Evolutionary conservation across 2,329 filamentous ascomycete genomes (phyloP), one percentile per base, ranked within the genome.

Genomic region (Talaromyces sp.): DNA sequence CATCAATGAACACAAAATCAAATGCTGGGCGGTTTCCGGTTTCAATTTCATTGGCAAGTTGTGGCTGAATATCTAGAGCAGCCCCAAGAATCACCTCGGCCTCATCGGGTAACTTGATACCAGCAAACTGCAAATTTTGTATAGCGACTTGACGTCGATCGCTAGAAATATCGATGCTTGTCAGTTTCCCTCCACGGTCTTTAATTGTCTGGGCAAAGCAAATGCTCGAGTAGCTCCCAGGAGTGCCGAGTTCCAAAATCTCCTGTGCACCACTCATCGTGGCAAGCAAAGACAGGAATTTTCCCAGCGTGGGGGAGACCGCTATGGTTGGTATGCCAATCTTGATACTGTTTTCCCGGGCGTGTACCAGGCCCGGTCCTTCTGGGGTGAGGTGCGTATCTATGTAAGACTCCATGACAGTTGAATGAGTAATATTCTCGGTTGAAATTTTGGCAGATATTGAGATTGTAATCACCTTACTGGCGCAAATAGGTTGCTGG

Each of bases 191-290:
- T 1, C 58, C n/a, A 17, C 32, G 19, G 14, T 24, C 56, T 9
- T 60, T 56, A 13, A 52, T 17, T 14, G 41, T 54, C 14, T 50
- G 69, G 2, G 81, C 82, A 55, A 86, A 74, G 75, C 80, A 85
- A 58, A 84, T 81, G 14, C 80, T 77, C 1, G 77, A 79, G 68
- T 83, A 85, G 8, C 78, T 83, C 13, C 82, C 82, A 27, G 86
- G 68, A 0, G 81, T 84, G 26, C 83, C 83, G 54, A 86, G 72
- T 66, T 86, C 83, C 38, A 86, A 78, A 2, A 80, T 72, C 4
- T 70, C 58, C 2, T 31, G 21, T 2, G 60, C 60, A 13, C 21
- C 4, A 17, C 53, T 27, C 10, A 55, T 38, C 4, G 17, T 21
- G 13, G 53, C 35, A 24, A 55, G 32, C 11, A 55, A 26, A 8